These are phyloP conservation scores for Globisporangium nagaii DNA, from an alignment of 352 stramenopile genomes.

Conservation along the genomic window DNA sequence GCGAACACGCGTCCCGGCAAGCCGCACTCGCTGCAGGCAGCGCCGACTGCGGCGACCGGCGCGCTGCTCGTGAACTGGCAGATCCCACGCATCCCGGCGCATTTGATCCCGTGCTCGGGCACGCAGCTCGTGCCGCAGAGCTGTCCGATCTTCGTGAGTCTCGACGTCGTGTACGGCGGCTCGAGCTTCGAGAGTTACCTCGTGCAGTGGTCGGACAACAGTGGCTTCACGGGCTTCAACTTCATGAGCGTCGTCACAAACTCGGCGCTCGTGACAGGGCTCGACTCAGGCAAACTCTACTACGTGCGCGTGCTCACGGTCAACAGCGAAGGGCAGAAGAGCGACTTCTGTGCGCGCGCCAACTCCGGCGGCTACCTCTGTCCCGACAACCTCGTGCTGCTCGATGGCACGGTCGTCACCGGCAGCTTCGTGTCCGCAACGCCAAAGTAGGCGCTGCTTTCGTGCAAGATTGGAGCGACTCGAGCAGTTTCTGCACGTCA, in stretches of 20 bases:
- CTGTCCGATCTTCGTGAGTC: conserved; percentile 53
- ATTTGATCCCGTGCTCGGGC: conserved; percentile 64
- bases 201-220: conserved; percentile 85
- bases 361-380: conserved; percentile 61
- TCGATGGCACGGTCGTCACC: conserved; percentile 54
- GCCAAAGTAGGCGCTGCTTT: conserved; percentile 15
- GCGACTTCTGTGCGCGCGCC: conserved; percentile 56
- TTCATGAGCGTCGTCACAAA: conserved; percentile 64
- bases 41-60: conserved; percentile 19
- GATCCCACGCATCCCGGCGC: conserved; percentile 46
- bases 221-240: conserved; percentile 64
- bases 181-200: conserved; percentile 89
- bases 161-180: conserved; percentile 90
- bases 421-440: conserved; percentile 40
- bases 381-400: conserved; percentile 63
- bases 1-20: conserved; percentile 60
- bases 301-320: conserved; percentile 77
- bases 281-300: conserved; percentile 75
- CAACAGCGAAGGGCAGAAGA: conserved; percentile 74
- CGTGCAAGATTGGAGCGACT: too few species aligned
- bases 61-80: conserved; percentile 65
- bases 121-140: conserved; percentile 43
- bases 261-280: conserved; percentile 45
- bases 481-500: too few species aligned
- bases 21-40: conserved; percentile 41